A percentile compares a stretch with the other conserved stretches of the same genome.
phyloP scores from a whole-genome alignment of 495 filamentous ascomycete species.

The Xylaria palmicola region DNA sequence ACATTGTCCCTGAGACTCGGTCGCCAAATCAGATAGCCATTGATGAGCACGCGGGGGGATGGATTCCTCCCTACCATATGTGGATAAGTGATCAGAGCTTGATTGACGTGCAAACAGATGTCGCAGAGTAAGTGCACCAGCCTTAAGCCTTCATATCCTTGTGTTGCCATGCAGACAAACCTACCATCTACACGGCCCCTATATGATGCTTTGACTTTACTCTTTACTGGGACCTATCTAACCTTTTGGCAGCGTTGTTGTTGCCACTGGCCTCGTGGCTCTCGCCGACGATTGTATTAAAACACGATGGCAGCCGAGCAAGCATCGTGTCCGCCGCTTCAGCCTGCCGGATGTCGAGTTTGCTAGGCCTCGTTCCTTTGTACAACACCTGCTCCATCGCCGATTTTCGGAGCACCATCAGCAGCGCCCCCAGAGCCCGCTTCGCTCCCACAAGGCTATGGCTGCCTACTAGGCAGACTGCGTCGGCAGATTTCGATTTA shows the following conservation, averaged over 20 bases:
- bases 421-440: constrained; percentile 37
- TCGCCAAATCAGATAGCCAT: constrained; percentile 66
- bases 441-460: constrained; percentile 39
- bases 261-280: constrained; percentile 85
- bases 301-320: constrained; percentile 69
- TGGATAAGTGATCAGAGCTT: constrained; percentile 75
- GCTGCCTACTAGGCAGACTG: constrained; percentile 34
- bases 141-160: not conserved
- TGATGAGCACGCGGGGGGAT: constrained; percentile 79
- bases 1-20: constrained; percentile 79
- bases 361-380: constrained; percentile 68
- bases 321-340: constrained; percentile 49
- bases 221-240: constrained; percentile 12
- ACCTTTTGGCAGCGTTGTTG: constrained; percentile 64
- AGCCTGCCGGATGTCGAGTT: constrained; percentile 63
- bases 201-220: too few species aligned
- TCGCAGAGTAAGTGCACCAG: constrained; percentile 79
- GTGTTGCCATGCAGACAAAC: too few species aligned
- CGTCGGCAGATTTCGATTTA: not conserved
- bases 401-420: constrained; percentile 43
- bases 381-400: constrained; percentile 77
- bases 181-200: too few species aligned
- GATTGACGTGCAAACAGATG: constrained; percentile 67
- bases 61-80: constrained; percentile 88
- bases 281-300: constrained; percentile 93